Base-by-base conservation (phyloP, 2,329 filamentous ascomycete genomes). In the Fusarium robinianum region DNA sequence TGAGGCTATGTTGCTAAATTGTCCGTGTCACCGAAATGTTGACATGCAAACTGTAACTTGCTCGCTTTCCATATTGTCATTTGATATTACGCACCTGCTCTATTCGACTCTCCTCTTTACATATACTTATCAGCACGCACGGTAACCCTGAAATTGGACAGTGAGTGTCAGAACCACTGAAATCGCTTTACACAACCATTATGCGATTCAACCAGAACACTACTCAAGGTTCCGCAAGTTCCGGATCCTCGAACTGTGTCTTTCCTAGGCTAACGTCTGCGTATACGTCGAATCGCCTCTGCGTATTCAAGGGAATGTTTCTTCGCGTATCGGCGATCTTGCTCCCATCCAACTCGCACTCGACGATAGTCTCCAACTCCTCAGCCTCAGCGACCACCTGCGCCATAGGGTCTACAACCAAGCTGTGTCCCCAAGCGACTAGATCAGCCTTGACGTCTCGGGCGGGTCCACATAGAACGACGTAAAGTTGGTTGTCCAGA, bases 241-340 rank as follows among this genome's bases (percentile, higher is more conserved):
- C 21, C 10, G 30, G 24, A 14, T 46, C 42, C 17, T 41, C 30
- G n/a, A 46, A 14, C 15, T 35, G 42, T 3, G 35, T 30, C 10
- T 12, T 6, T 11, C 29, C 38, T 12, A 17, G 14, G n/a, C 83
- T 90, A 18, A 97, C 82, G 73, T 97, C 90, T 1, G 89, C 86
- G 67, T 97, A 97, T n/a, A 97, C 85, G 68, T 97, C 92, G 66
- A 95, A 97, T 53, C 92, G 77, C 58, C 92, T 79, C 77, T 97
- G 92, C 16, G 76, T 78, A 57, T 83, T 81, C 40, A 96, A 74
- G 2, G 92, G 92, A 58, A 97, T 95, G 4, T 84, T 84, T 66
- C 80, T 88, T 66, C 91, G 80, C 30, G 84, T 82, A 68, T 86
- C 83, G 42, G 83, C 79, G 54, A 96, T 87, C 59, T 75, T 78